These are phyloP conservation scores for Russula griseocarnosa DNA, from an alignment of 768 basidiomycete genomes.

Conservation along the genomic window DNA sequence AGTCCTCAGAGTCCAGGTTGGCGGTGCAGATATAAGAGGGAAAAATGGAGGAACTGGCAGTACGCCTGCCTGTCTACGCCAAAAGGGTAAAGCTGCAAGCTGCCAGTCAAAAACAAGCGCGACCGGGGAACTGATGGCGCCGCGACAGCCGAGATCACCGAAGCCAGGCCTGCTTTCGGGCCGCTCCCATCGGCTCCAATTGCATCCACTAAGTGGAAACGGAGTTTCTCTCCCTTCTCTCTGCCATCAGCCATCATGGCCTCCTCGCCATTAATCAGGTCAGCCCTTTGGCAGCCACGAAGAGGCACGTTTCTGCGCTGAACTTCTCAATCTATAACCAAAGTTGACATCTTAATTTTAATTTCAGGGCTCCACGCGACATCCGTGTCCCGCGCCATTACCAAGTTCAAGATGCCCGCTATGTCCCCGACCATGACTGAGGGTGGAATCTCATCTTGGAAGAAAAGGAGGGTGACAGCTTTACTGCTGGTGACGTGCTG, in stretches of 20 bases:
- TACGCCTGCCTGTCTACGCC: neutral
- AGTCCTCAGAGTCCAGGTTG: neutral
- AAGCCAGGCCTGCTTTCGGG: neutral
- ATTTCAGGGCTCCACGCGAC: conserved; percentile 54
- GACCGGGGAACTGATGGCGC: neutral
- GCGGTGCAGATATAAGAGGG: neutral
- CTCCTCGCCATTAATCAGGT: conserved; percentile 12
- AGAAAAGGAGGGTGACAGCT: conserved; percentile 82
- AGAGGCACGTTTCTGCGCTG: conserved; percentile 5
- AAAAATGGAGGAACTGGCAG: neutral
- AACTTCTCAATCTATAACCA: neutral
- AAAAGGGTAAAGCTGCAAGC: neutral
- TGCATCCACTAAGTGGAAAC: conserved; percentile 1
- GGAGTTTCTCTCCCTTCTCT: neutral
- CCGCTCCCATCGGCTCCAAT: neutral
- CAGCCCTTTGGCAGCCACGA: conserved; percentile 7
- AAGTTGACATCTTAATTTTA: neutral
- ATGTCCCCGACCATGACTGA: conserved; percentile 98
- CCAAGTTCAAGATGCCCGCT: conserved; percentile 86
- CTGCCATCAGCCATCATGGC: conserved; percentile 15
- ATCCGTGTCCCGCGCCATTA: conserved; percentile 52
- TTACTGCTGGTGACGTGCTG: conserved; percentile 76
- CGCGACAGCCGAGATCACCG: neutral
- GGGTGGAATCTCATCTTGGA: conserved; percentile 89
- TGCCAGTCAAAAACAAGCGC: neutral